phyloP scores from a whole-genome alignment of 78 protist species.

The Mastigamoeba balamuthi region DNA sequence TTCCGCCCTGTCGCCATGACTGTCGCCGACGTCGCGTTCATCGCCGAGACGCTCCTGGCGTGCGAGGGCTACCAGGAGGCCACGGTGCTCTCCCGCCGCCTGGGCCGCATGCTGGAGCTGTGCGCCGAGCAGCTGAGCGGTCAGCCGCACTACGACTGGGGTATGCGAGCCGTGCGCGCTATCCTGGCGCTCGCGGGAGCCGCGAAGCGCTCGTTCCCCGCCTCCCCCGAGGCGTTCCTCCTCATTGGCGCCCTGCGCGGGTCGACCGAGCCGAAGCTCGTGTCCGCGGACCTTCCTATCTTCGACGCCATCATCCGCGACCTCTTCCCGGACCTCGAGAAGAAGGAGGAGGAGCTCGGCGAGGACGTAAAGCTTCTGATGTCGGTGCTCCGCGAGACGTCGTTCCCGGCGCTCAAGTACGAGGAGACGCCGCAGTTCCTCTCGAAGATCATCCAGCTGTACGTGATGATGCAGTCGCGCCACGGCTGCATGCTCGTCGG shows the following conservation, averaged over 20 bases:
- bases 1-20: constrained; percentile 61
- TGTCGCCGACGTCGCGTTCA: constrained; percentile 87
- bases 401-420: not conserved
- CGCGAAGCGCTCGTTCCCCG: constrained; percentile 49
- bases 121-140: constrained; percentile 65
- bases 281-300: constrained; percentile 50
- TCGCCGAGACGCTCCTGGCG: constrained; percentile 77
- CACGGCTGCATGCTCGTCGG: constrained; percentile 91
- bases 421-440: constrained; percentile 35
- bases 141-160: constrained; percentile 78
- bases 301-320: constrained; percentile 41
- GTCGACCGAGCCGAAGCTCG: constrained; percentile 80
- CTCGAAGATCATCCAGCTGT: constrained; percentile 62
- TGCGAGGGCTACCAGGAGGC: constrained; percentile 69
- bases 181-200: constrained; percentile 75
- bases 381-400: constrained; percentile 1
- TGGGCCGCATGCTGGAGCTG: constrained; percentile 60
- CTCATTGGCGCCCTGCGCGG: constrained; percentile 77
- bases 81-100: constrained; percentile 29
- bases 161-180: constrained; percentile 86
- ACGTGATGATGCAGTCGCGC: constrained; percentile 55
- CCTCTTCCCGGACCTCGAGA: constrained; percentile 43
- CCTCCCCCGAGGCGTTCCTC: constrained; percentile 47
- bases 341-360: constrained; percentile 25
- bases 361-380: constrained; percentile 1